These are phyloP conservation scores for Pestalotiopsis sp. DNA, from an alignment of 2,329 filamentous ascomycete genomes.

Conservation along the genomic window DNA sequence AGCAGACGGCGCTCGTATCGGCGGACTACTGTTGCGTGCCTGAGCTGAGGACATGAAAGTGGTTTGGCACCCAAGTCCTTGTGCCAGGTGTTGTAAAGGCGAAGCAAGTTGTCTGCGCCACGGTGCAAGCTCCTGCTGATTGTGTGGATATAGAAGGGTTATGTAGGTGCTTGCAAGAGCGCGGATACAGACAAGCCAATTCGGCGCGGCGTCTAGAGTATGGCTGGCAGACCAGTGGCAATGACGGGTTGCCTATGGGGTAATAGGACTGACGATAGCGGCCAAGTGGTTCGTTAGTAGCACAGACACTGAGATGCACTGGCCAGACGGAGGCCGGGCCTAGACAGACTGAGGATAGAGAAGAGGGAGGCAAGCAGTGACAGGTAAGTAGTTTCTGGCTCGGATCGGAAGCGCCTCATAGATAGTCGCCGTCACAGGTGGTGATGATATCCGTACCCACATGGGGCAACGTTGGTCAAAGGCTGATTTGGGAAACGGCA, in stretches of 20 bases:
- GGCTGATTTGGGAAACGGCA: not conserved
- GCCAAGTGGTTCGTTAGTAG: not conserved
- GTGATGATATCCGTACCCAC: slow-evolving; percentile 6
- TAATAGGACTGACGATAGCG: not conserved
- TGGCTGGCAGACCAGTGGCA: not conserved
- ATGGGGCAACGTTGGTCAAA: not conserved
- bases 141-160: not conserved
- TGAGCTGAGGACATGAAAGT: slow-evolving; percentile 30
- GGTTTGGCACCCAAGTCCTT: not conserved
- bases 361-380: not conserved
- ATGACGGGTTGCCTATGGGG: not conserved
- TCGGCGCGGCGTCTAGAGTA: not conserved
- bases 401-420: not conserved
- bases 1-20: slow-evolving; percentile 21
- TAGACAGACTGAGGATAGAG: not conserved
- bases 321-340: not conserved
- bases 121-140: not conserved
- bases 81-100: not conserved
- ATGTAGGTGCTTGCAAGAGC: not conserved
- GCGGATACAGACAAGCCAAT: not conserved
- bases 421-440: not conserved
- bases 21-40: slow-evolving; percentile 16
- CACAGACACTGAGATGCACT: not conserved
- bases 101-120: slow-evolving; percentile 1
- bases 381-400: not conserved